Evolutionary conservation across 2,329 filamentous ascomycete species (phyloP).

Genomic region (Graphilbum sp.): DNA sequence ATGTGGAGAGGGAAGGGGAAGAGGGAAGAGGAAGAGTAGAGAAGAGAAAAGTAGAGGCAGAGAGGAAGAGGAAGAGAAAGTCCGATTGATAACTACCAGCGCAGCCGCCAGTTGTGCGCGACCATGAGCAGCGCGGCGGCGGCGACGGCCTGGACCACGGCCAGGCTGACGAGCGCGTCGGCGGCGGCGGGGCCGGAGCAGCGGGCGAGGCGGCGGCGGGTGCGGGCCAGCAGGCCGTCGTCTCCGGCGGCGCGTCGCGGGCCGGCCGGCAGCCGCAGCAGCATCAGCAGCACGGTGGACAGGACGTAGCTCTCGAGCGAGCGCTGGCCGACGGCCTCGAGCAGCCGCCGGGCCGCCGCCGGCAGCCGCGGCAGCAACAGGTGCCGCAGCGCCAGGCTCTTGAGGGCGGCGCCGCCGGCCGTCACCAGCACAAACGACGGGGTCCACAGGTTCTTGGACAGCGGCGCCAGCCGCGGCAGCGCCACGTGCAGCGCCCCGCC

Average conservation of each 20-base stretch:
- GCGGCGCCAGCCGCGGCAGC: neutral
- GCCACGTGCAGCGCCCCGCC: neutral
- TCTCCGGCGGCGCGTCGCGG: neutral
- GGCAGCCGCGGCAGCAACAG: neutral
- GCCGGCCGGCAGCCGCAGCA: neutral
- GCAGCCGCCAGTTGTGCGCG: neutral
- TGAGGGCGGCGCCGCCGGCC: neutral
- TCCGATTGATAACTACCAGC: neutral
- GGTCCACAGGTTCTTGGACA: slow-evolving; percentile 1
- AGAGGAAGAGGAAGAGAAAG: neutral
- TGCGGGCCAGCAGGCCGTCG: neutral
- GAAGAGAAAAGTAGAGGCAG: neutral
- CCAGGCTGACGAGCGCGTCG: neutral
- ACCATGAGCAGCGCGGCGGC: neutral
- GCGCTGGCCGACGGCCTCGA: neutral
- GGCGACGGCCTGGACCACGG: neutral
- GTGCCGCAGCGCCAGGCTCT: neutral
- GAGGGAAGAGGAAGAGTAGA: slow-evolving; percentile 1
- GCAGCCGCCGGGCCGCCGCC: neutral
- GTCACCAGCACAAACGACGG: slow-evolving; percentile 1
- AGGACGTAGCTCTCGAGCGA: neutral
- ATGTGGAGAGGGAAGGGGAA: neutral
- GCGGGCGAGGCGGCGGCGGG: neutral
- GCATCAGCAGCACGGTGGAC: neutral
- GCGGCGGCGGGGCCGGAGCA: neutral